These are phyloP conservation scores for Ceratocystis diversiconidia DNA, from an alignment of 2,329 filamentous ascomycete genomes.

Conservation along the genomic window DNA sequence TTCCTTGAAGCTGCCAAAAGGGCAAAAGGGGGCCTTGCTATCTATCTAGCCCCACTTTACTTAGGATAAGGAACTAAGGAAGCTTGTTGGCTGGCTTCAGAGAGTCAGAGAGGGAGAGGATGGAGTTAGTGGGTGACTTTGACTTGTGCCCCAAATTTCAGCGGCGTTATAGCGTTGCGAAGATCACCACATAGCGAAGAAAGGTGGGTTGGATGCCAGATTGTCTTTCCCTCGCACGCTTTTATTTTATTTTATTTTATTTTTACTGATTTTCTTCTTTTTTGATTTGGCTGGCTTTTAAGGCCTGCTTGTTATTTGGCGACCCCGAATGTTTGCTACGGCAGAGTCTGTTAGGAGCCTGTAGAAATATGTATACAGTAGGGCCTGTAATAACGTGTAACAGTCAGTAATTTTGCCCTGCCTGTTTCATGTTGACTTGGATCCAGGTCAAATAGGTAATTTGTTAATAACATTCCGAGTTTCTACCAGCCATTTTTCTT, in stretches of 20 bases:
- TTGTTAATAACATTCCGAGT: background rate
- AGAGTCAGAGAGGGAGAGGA: background rate
- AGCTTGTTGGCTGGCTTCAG: background rate
- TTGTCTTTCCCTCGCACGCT: too few relatives aligned
- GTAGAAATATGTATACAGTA: background rate
- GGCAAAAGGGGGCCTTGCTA: slow-evolving; percentile 9
- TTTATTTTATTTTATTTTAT: too few relatives aligned
- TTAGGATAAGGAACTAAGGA: background rate
- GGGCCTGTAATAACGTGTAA: background rate
- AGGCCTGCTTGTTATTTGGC: background rate
- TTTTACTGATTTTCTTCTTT: too few relatives aligned
- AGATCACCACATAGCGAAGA: background rate
- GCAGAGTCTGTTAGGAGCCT: background rate
- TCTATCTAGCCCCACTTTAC: slow-evolving; percentile 9
- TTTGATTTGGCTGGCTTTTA: background rate
- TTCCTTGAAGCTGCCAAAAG: slow-evolving; percentile 11
- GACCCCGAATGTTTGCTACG: background rate
- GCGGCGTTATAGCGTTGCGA: background rate
- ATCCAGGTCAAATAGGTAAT: slow-evolving; percentile 1
- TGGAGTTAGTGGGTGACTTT: background rate
- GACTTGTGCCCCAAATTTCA: background rate
- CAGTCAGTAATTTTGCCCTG: background rate
- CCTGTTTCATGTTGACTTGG: slow-evolving; percentile 9
- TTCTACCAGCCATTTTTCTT: slow-evolving; percentile 2
- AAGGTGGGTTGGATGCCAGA: background rate